Evolutionary conservation across 2,329 filamentous ascomycete genomes (phyloP), one percentile per base, ranked within the genome.

Genomic region (Hymenoscyphus occultus): DNA sequence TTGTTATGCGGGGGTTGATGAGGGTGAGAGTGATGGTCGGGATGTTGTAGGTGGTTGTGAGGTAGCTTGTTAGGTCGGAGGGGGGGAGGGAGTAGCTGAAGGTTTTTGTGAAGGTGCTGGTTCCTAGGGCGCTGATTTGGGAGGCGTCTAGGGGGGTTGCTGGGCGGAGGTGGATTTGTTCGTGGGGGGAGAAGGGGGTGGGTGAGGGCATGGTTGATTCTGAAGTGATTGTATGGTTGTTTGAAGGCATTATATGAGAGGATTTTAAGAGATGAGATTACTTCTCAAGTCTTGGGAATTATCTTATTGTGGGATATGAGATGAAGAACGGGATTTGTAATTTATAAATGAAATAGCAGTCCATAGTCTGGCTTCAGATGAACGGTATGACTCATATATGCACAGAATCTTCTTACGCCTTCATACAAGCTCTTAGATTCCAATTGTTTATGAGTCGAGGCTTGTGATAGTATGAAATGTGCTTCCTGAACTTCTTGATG

Each of bases 1-100:
- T 69, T 28, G 70, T 65, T 51, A 72, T 72, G 13, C 39, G n/a
- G 1, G 75, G 69, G 61, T 74, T 65, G 5, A 40, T 35, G 14
- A 77, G 60, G 13, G 76, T 74, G 2, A 59, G 59, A 0, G 59
- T 48, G 28, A 76, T 74, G 39, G 74, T 67, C 35, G 66, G 7
- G 16, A 22, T 14, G 14, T 71, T 74, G 71, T 81, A 81, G 0
- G 76, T 68, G n/a, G 75, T 73, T 54, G 75, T 67, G 0, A 82
- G 74, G 62, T 78, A 82, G 1, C 73, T 71, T 7, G 72, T 60
- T 0, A 82, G 72, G 60, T 82, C 77, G 1, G 74, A 63, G 0
- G 74, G 65, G 1, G 77, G 68, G 0, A 81, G 74, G 0, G 80
- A 80, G 66, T 80, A 76, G 0, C 78, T 80, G 69, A 82, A 82